A percentile compares a stretch with the other conserved stretches of the same genome.
phyloP scores from a whole-genome alignment of 352 stramenopile genomes.

The Globisporangium cylindrosporum region DNA sequence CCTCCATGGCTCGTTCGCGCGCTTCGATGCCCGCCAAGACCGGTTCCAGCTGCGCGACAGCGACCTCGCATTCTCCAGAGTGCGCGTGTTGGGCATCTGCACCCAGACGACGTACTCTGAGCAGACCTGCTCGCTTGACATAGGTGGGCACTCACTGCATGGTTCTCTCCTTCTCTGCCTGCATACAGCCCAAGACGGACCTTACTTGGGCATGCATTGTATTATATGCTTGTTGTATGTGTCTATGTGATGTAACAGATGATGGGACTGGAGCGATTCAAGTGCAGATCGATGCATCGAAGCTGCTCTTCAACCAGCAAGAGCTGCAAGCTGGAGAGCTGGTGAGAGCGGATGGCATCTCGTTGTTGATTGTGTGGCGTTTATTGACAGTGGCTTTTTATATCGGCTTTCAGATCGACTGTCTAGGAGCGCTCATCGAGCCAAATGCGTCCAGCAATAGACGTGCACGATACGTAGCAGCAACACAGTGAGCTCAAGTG shows the following conservation, averaged over 20 bases:
- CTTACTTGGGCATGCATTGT: neutral
- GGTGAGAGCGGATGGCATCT: conserved; percentile 16
- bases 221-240: conserved; percentile 8
- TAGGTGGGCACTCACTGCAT: conserved; percentile 24
- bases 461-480: conserved; percentile 31
- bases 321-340: conserved; percentile 28
- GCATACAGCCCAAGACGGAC: neutral
- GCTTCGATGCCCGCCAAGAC: conserved; percentile 15
- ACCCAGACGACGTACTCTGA: conserved; percentile 14
- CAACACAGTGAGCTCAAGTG: conserved; percentile 26
- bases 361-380: neutral
- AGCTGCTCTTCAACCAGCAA: conserved; percentile 3
- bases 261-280: conserved; percentile 35
- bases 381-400: conserved; percentile 2
- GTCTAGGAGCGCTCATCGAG: conserved; percentile 31
- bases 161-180: neutral
- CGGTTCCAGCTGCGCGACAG: conserved; percentile 22
- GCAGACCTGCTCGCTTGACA: conserved; percentile 21
- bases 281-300: conserved; percentile 22
- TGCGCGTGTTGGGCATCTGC: conserved; percentile 36
- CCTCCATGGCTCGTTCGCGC: conserved; percentile 21
- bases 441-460: conserved; percentile 16
- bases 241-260: conserved; percentile 18
- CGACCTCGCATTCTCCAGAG: conserved; percentile 16
- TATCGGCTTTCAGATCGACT: conserved; percentile 33